phyloP scores from a whole-genome alignment of 2,329 filamentous ascomycete genomes.

The Drechslera avenae region DNA sequence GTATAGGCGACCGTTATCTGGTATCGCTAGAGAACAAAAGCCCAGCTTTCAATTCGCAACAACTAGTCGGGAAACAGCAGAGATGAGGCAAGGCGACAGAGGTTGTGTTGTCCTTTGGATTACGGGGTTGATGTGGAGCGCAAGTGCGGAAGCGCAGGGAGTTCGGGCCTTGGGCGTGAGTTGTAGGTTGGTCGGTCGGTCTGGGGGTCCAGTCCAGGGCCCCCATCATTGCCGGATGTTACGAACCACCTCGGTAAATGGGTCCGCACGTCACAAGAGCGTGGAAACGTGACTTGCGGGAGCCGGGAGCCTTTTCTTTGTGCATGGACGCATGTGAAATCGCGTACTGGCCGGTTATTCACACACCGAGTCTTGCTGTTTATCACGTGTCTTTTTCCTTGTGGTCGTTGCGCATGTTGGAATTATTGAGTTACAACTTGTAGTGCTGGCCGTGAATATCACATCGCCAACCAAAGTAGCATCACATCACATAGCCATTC shows the following conservation, averaged over 20 bases:
- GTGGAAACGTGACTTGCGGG: neutral
- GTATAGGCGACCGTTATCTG: no score
- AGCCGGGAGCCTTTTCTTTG: neutral
- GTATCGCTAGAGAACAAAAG: constrained; percentile 12
- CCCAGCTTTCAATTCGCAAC: constrained; percentile 28
- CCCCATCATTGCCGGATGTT: constrained; percentile 8
- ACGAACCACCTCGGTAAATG: constrained; percentile 17
- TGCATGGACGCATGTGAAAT: constrained; percentile 6
- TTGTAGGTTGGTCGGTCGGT: no score
- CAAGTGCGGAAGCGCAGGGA: constrained; percentile 18
- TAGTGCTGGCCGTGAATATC: no score
- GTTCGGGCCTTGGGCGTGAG: constrained; percentile 14
- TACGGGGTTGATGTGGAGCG: constrained; percentile 7
- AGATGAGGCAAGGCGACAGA: neutral
- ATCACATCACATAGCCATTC: no score
- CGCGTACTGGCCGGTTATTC: neutral
- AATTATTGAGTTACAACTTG: no score
- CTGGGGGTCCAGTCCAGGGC: neutral
- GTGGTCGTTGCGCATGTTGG: no score
- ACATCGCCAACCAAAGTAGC: no score
- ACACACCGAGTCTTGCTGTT: no score
- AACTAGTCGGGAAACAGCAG: neutral
- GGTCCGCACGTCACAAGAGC: constrained; percentile 12
- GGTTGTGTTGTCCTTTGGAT: neutral
- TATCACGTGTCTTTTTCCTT: no score